A percentile compares a stretch with the other conserved stretches of the same genome.
Conservation (phyloP, 176 grass and related monocot species). For the Oryza rufipogon region DNA sequence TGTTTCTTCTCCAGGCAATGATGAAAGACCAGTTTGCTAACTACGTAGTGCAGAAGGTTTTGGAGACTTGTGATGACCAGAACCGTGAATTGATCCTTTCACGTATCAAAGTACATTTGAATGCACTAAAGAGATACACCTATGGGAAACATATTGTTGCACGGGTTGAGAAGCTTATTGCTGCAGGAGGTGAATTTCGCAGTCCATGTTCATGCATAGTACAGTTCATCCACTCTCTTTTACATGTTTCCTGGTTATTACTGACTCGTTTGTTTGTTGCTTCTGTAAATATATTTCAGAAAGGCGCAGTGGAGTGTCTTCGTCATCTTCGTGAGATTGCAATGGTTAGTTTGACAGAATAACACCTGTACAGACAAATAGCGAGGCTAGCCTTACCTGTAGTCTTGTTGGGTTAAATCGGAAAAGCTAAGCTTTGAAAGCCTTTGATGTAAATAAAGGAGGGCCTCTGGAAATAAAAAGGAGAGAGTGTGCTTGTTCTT, state of each 20-base stretch:
- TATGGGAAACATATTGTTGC: slow-evolving; percentile 98
- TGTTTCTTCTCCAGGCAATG: slow-evolving; percentile 66
- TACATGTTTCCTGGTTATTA: neutral
- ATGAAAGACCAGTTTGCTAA: slow-evolving; percentile 99
- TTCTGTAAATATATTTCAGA: slow-evolving; percentile 42
- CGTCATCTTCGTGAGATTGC: slow-evolving; percentile 60
- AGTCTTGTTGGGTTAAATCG: slow-evolving; percentile 63
- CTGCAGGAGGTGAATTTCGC: slow-evolving; percentile 68
- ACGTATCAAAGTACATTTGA: slow-evolving; percentile 97
- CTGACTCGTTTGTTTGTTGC: neutral
- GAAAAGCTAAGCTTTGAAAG: slow-evolving; percentile 47
- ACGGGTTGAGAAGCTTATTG: slow-evolving; percentile 94
- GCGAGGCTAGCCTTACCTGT: slow-evolving; percentile 72
- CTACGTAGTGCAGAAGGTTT: slow-evolving; percentile 97
- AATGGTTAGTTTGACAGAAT: slow-evolving; percentile 46
- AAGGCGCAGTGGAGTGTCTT: slow-evolving; percentile 55
- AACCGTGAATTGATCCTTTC: slow-evolving; percentile 92
- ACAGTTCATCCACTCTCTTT: neutral
- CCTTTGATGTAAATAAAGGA: slow-evolving; percentile 96
- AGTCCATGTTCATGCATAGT: neutral
- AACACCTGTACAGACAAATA: slow-evolving; percentile 96
- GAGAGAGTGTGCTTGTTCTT: slow-evolving; percentile 56
- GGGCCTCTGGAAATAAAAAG: slow-evolving; percentile 78
- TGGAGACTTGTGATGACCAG: slow-evolving; percentile 91
- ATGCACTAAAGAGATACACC: slow-evolving; percentile 90